A percentile compares a stretch with the other conserved stretches of the same genome.
These are phyloP conservation scores for Protea cynaroides DNA, from an alignment of 164 flowering plant genomes.

Conservation along the genomic window DNA sequence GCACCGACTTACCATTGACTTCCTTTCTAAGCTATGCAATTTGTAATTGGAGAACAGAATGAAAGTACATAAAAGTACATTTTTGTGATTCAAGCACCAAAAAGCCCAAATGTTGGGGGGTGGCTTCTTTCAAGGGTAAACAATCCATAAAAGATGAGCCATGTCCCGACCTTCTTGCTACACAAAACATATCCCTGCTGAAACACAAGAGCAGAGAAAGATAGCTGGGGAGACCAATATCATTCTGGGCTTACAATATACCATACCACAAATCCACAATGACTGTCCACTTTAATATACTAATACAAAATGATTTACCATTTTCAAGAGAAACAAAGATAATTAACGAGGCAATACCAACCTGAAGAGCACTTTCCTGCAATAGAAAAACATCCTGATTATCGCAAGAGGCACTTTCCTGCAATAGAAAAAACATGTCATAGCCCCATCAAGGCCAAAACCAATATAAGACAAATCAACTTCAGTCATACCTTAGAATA, in stretches of 20 bases:
- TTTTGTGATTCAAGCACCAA: too few species aligned
- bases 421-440: constrained; percentile 7
- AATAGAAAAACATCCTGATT: constrained; percentile 22
- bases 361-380: constrained; percentile 80
- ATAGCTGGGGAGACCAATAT: not conserved
- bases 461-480: not conserved
- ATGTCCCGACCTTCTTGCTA: too few species aligned
- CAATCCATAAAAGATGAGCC: too few species aligned
- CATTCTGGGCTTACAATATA: not conserved
- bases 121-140: too few species aligned
- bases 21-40: too few species aligned
- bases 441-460: constrained; percentile 5
- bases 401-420: constrained; percentile 39
- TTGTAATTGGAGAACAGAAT: too few species aligned
- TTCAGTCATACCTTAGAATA: not conserved
- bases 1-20: too few species aligned
- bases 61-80: too few species aligned
- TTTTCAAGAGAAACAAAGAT: not conserved
- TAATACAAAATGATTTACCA: not conserved
- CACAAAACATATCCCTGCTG: too few species aligned
- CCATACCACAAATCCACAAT: too few species aligned
- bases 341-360: constrained; percentile 14
- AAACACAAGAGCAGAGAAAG: too few species aligned
- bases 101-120: too few species aligned
- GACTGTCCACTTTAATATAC: not conserved